These are phyloP conservation scores for Tricladium varicosporioides DNA, from an alignment of 2,329 filamentous ascomycete species.

Conservation along the genomic window DNA sequence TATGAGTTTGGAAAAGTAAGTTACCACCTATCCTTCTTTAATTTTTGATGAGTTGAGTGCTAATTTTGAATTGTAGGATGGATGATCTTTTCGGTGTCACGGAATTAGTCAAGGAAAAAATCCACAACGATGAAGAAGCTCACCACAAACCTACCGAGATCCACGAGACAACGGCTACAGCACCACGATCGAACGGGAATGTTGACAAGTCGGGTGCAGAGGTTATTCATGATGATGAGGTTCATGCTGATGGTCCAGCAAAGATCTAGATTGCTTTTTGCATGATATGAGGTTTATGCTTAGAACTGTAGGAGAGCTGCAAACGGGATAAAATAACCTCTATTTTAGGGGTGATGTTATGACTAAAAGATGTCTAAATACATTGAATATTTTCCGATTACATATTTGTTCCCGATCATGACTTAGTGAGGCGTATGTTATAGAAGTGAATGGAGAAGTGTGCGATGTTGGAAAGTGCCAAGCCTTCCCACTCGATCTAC, in stretches of 20 bases:
- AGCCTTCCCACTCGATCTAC: too few relatives aligned
- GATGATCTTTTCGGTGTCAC: slow-evolving; percentile 64
- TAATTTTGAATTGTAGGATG: slow-evolving; percentile 40
- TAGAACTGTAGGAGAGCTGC: too few relatives aligned
- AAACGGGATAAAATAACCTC: too few relatives aligned
- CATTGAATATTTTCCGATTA: background rate
- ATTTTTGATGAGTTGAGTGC: slow-evolving; percentile 2
- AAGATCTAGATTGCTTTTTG: background rate
- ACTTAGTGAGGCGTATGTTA: background rate
- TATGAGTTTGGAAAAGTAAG: slow-evolving; percentile 51
- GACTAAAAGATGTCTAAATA: background rate
- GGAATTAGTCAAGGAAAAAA: slow-evolving; percentile 40
- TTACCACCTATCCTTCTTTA: background rate
- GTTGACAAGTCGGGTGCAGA: background rate
- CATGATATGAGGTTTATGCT: too few relatives aligned
- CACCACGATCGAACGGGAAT: background rate
- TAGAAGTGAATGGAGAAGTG: too few relatives aligned
- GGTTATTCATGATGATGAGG: slow-evolving; percentile 7
- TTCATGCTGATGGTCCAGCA: background rate
- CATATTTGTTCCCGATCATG: background rate
- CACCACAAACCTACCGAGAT: slow-evolving; percentile 10
- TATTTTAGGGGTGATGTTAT: background rate
- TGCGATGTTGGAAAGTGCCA: too few relatives aligned
- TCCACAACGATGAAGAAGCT: slow-evolving; percentile 20
- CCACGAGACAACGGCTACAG: slow-evolving; percentile 15